Base-by-base conservation (phyloP, 2,329 filamentous ascomycete species). In the Trichophaea hybrida region DNA sequence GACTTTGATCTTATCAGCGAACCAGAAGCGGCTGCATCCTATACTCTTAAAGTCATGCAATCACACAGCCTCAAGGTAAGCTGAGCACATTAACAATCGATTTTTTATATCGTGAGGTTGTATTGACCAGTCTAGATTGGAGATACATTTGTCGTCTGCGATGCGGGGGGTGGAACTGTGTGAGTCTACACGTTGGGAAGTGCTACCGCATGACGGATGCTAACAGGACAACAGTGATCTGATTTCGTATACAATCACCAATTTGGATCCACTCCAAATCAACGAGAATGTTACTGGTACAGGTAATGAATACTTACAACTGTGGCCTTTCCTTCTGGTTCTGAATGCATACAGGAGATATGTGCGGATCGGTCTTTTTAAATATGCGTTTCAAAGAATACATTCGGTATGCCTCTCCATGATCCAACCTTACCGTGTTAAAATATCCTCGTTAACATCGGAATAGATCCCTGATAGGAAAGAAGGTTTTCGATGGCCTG, bases 361-460 rank as follows among this genome's bases (percentile, higher is more conserved):
- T 65, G 8, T 64, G 62, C 12, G 63, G 63, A 5, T 62, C 84
- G 62, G 85, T 84, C 0, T 89, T 91, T 62, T 74, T 91, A 54
- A 89, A 90, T 70, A 88, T 88, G 69, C 75, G 85, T 1, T 90
- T 90, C 66, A 84, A 89, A 69, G 85, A 88, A 68, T 81, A 87
- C 68, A 83, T 89, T 43, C 78, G 80, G 66, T 75, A 24, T 24
- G 24, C 24, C 24, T 24, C 24, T 24, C 24, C 24, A 24, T 24
- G 24, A 1, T 24, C 24, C 24, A 3, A 2, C 24, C 3, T 24
- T 24, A 24, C 3, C 3, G 24, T 3, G 3, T 24, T 24, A 24
- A 24, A 3, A 3, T 24, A 24, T 24, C 24, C 24, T 24, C 24
- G 1, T 2, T 24, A 24, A 24, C 24, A 1, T 2, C 3, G 24